A percentile compares a stretch with the other conserved stretches of the same genome.
Evolutionary conservation across 2,329 filamentous ascomycete genomes (phyloP).

Genomic region (Fusarium begoniae): DNA sequence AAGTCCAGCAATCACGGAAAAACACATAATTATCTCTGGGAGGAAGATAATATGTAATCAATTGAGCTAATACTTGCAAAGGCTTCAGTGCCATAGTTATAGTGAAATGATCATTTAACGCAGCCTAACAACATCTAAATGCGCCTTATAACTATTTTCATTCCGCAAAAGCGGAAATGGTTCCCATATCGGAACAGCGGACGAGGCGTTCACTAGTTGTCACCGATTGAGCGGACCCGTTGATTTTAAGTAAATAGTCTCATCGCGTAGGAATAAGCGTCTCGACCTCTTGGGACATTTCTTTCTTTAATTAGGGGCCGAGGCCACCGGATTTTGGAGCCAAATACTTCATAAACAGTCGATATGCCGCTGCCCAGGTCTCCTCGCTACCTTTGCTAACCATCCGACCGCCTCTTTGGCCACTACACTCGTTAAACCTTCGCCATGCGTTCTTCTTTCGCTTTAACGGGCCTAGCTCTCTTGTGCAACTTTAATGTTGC

Average conservation of each 20-base stretch:
- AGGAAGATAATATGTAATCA: not conserved
- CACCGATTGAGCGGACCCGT: not conserved
- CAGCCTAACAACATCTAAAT: not conserved
- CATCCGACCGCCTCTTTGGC: not conserved
- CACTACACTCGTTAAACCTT: not conserved
- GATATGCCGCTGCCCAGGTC: not conserved
- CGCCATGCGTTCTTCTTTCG: slow-evolving; percentile 1
- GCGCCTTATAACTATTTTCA: fast-evolving
- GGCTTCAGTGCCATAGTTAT: fast-evolving
- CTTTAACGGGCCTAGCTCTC: not conserved
- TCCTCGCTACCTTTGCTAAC: too few species aligned
- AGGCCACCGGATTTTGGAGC: not conserved
- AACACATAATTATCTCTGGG: too few species aligned
- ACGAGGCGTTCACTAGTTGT: not conserved
- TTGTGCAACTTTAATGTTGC: not conserved
- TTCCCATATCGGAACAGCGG: not conserved
- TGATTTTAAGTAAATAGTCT: not conserved
- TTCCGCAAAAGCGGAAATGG: not conserved
- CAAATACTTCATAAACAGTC: not conserved
- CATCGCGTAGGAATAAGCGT: not conserved
- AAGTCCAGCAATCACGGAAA: fast-evolving
- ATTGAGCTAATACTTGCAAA: not conserved
- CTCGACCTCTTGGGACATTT: not conserved
- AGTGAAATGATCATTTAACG: fast-evolving
- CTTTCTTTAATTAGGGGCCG: not conserved